phyloP scores from a whole-genome alignment of 768 basidiomycete genomes.

The Russula emetica region DNA sequence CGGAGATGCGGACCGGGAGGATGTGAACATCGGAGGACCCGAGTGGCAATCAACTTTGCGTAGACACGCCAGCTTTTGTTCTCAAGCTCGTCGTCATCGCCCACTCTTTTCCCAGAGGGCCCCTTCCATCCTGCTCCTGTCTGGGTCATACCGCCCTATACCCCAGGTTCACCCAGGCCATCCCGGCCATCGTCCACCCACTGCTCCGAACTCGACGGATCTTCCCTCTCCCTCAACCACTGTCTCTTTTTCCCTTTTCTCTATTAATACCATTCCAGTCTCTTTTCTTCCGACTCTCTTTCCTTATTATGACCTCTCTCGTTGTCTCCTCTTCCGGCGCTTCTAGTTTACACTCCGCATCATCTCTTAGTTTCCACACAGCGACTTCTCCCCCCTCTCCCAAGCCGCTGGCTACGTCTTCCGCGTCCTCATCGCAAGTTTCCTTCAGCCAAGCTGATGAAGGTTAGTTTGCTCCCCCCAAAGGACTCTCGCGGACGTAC shows the following conservation, averaged over 20 bases:
- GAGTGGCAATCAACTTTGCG: too few relatives aligned
- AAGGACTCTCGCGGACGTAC: slow-evolving; percentile 2
- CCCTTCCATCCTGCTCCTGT: slow-evolving; percentile 46
- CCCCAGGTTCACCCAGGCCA: slow-evolving; percentile 36
- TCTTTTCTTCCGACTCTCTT: slow-evolving; percentile 26
- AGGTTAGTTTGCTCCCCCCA: slow-evolving; percentile 40
- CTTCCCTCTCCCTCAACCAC: slow-evolving; percentile 34
- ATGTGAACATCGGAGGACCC: neutral
- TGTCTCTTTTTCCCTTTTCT: slow-evolving; percentile 2
- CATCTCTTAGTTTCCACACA: slow-evolving; percentile 31
- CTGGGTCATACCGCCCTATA: slow-evolving; percentile 43
- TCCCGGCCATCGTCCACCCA: slow-evolving; percentile 38
- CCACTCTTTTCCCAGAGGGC: neutral
- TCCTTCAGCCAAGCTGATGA: slow-evolving; percentile 59
- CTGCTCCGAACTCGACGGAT: slow-evolving; percentile 46
- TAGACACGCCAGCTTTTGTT: slow-evolving; percentile 2
- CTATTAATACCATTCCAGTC: slow-evolving; percentile 11
- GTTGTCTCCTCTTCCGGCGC: slow-evolving; percentile 17
- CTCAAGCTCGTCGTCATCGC: neutral
- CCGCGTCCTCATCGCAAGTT: slow-evolving; percentile 51
- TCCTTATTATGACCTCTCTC: slow-evolving; percentile 27
- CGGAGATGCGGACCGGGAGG: slow-evolving; percentile 5
- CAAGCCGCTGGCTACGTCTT: slow-evolving; percentile 30
- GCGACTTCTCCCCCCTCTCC: slow-evolving; percentile 31
- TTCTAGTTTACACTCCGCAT: slow-evolving; percentile 29